A percentile compares a stretch with the other conserved stretches of the same genome.
Evolutionary conservation across 768 basidiomycete genomes (phyloP).

Genomic region (Calocybe gangraenosa): DNA sequence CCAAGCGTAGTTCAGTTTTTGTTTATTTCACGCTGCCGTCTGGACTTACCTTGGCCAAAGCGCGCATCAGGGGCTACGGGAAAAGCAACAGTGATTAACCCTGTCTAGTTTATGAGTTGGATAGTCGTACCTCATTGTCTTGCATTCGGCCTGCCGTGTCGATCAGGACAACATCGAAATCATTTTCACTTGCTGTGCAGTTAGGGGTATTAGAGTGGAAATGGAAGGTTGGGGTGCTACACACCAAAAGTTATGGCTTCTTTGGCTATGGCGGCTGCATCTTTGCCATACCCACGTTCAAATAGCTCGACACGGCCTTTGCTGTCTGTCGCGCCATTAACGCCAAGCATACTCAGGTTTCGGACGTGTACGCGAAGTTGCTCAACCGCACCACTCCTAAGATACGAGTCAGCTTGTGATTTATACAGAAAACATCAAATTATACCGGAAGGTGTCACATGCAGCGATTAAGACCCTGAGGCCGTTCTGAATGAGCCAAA

Average conservation of each 20-base stretch:
- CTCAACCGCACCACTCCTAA: slow-evolving; percentile 93
- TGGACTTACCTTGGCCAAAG: slow-evolving; percentile 79
- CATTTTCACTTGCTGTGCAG: slow-evolving; percentile 71
- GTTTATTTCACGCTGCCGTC: neutral
- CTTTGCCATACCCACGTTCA: slow-evolving; percentile 97
- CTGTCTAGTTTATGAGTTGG: neutral
- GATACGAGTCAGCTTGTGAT: neutral
- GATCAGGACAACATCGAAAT: slow-evolving; percentile 95
- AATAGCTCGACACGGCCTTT: slow-evolving; percentile 87
- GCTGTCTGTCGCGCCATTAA: slow-evolving; percentile 63
- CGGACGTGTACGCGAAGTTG: slow-evolving; percentile 95
- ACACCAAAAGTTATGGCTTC: slow-evolving; percentile 90
- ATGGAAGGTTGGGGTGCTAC: too few species aligned
- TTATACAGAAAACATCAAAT: slow-evolving; percentile 3
- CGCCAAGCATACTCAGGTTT: slow-evolving; percentile 81
- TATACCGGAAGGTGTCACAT: slow-evolving; percentile 92
- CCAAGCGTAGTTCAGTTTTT: slow-evolving; percentile 2
- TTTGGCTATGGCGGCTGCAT: slow-evolving; percentile 96
- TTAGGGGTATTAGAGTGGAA: too few species aligned
- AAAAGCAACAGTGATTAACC: slow-evolving; percentile 8
- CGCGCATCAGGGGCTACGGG: slow-evolving; percentile 87
- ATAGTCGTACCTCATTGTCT: slow-evolving; percentile 81
- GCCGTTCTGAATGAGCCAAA: slow-evolving; percentile 97
- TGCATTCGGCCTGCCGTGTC: slow-evolving; percentile 99
- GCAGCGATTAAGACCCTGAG: slow-evolving; percentile 93